phyloP scores from a whole-genome alignment of 306 rosid genomes.

The Datisca glomerata region DNA sequence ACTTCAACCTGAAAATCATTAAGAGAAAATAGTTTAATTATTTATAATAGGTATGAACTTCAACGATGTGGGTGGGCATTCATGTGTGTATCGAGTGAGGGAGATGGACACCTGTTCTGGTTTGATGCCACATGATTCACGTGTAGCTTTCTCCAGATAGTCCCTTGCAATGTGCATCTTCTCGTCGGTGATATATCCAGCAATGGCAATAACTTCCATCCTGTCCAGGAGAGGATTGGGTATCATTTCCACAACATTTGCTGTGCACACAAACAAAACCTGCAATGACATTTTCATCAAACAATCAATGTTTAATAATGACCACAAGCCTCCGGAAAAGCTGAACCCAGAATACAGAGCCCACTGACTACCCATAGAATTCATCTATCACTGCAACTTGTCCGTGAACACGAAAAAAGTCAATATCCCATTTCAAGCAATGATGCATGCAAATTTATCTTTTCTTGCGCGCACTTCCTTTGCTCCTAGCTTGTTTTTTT shows the following conservation, averaged over 20 bases:
- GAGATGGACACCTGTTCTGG: conserved; percentile 64
- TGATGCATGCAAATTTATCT: too few species aligned
- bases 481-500: too few species aligned
- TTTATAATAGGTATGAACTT: too few species aligned
- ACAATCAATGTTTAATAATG: not conserved
- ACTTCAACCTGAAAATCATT: conserved; percentile 57
- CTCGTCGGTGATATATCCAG: conserved; percentile 96
- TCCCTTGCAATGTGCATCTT: conserved; percentile 97
- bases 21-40: conserved; percentile 2
- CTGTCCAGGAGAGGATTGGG: conserved; percentile 93
- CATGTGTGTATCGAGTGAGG: too few species aligned
- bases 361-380: too few species aligned
- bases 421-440: too few species aligned
- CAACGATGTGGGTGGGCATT: too few species aligned
- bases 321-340: not conserved
- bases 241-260: conserved; percentile 83
- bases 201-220: conserved; percentile 92
- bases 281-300: conserved; percentile 28
- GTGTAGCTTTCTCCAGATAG: conserved; percentile 88
- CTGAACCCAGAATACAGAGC: too few species aligned
- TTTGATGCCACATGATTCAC: conserved; percentile 86
- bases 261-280: conserved; percentile 99
- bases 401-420: too few species aligned
- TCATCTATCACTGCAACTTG: too few species aligned
- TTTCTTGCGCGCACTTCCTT: too few species aligned